Percentiles rank a stretch among this genome's conserved stretches.
Conservation (phyloP, 1,139 yeast genomes). For the Casaregolazyma suthepensis region DNA sequence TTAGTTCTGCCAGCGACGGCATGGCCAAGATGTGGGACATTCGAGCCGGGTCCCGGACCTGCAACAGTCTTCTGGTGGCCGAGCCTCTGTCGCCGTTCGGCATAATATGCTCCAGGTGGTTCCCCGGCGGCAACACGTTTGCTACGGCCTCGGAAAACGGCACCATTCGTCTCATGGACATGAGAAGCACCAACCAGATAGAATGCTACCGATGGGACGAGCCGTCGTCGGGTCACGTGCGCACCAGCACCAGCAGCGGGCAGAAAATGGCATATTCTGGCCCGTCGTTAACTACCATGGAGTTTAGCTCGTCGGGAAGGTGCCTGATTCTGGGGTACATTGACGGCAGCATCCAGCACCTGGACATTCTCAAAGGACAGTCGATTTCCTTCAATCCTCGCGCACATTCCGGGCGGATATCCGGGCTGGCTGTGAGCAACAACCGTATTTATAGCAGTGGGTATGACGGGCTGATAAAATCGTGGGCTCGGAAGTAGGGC, state of each 20-base stretch:
- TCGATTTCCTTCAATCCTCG: conserved; percentile 51
- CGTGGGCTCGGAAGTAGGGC: conserved; percentile 18
- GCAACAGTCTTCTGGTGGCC: conserved; percentile 53
- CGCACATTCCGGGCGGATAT: conserved; percentile 57
- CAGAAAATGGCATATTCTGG: not conserved
- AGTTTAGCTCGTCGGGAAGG: conserved; percentile 72
- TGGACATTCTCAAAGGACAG: conserved; percentile 70
- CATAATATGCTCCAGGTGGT: conserved; percentile 57
- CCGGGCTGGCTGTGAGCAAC: conserved; percentile 69
- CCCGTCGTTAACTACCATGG: conserved; percentile 51
- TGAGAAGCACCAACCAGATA: conserved; percentile 70
- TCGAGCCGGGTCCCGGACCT: conserved; percentile 67
- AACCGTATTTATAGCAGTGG: conserved; percentile 34
- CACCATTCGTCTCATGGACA: conserved; percentile 61
- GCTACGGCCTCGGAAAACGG: conserved; percentile 72
- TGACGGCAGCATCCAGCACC: conserved; percentile 65
- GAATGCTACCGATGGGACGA: conserved; percentile 25
- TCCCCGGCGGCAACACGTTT: conserved; percentile 57
- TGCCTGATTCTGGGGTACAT: conserved; percentile 70
- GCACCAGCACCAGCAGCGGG: not conserved
- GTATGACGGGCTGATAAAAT: conserved; percentile 31
- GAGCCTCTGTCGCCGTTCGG: conserved; percentile 36
- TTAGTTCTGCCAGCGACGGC: conserved; percentile 90
- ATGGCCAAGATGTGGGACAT: conserved; percentile 94
- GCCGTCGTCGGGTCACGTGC: not conserved